phyloP scores from a whole-genome alignment of 1,284 basidiomycete species.

The Phlebopus sp. region DNA sequence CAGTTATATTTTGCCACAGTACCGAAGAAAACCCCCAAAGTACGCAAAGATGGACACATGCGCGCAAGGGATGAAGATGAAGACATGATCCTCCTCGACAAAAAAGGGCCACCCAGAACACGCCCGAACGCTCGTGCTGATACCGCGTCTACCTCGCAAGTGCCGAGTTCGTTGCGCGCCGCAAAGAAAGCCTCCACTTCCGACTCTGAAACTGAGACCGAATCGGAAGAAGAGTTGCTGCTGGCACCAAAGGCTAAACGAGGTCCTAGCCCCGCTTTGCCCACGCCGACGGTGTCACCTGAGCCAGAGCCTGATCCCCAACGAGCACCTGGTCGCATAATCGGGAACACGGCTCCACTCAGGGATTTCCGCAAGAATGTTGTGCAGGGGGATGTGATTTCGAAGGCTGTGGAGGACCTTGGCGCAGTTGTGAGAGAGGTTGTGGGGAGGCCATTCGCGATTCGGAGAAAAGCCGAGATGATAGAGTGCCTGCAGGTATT shows the following conservation, averaged over 20 bases:
- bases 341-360: constrained; percentile 72
- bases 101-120: constrained; percentile 35
- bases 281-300: constrained; percentile 51
- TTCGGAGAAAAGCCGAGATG: constrained; percentile 63
- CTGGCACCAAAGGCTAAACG: constrained; percentile 21
- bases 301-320: constrained; percentile 43
- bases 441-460: constrained; percentile 66
- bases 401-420: constrained; percentile 80
- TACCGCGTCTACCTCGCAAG: constrained; percentile 7
- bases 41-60: constrained; percentile 58
- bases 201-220: constrained; percentile 44
- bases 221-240: constrained; percentile 38
- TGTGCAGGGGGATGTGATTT: constrained; percentile 70
- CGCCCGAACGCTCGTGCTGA: constrained; percentile 1
- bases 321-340: constrained; percentile 53
- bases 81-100: constrained; percentile 60
- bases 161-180: constrained; percentile 5
- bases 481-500: constrained; percentile 69
- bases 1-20: constrained; percentile 36
- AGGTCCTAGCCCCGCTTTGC: constrained; percentile 28
- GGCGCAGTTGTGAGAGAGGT: constrained; percentile 69
- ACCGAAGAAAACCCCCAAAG: constrained; percentile 49
- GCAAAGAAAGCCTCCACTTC: constrained; percentile 25
- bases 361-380: constrained; percentile 74
- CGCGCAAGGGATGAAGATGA: constrained; percentile 62